Conservation (phyloP, 345 rosid species). For the Gossypium sturtianum region DNA sequence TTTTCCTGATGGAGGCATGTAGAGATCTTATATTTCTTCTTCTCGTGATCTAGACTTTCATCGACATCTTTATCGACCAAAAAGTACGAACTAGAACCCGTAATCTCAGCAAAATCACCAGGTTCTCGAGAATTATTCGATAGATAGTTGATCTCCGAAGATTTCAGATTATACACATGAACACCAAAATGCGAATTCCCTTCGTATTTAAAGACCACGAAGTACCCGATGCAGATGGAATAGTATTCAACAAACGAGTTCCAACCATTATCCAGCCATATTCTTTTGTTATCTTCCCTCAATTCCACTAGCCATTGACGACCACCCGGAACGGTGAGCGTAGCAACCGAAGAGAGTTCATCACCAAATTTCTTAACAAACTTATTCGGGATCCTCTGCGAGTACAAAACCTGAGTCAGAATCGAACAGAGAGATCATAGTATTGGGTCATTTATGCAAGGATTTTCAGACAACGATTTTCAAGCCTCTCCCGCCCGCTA, state of each 20-base stretch:
- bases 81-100: not conserved
- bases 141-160: conserved; percentile 34
- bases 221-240: conserved; percentile 28
- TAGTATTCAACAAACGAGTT: conserved; percentile 21
- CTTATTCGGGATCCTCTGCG: conserved; percentile 33
- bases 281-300: conserved; percentile 11
- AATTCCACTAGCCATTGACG: conserved; percentile 24
- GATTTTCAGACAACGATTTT: too few species aligned
- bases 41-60: not conserved
- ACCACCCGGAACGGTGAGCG: conserved; percentile 27
- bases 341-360: conserved; percentile 27
- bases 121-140: not conserved
- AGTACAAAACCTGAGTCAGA: conserved; percentile 6
- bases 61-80: not conserved
- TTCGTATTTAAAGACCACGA: conserved; percentile 34
- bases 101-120: not conserved
- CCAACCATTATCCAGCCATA: conserved; percentile 39
- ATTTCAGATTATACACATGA: conserved; percentile 24
- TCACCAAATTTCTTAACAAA: conserved; percentile 33
- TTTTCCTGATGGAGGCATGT: conserved; percentile 1
- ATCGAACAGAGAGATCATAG: not conserved
- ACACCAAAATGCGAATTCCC: conserved; percentile 31
- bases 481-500: too few species aligned
- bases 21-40: not conserved
- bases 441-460: not conserved